Base-by-base conservation (phyloP, 352 stramenopile genomes). In the Phytopythium montanum region DNA sequence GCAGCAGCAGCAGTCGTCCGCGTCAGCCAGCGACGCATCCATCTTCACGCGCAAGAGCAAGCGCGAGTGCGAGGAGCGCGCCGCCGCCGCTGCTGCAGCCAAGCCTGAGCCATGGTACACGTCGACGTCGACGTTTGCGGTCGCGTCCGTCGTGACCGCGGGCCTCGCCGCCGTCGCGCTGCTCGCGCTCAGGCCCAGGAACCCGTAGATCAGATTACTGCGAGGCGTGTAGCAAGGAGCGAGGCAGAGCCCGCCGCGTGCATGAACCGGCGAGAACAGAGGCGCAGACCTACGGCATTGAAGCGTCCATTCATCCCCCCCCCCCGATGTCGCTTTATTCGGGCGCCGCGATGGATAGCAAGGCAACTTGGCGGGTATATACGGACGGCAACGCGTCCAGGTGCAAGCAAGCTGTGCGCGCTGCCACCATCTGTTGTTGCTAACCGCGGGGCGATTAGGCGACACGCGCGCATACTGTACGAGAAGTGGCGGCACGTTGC, bases 41-140 rank as follows among this genome's bases (percentile, higher is more conserved):
- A 88, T 92, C 73, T 92, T 90, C 68, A 88, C 76, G n/a, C 76
- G 75, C 56, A 85, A 82, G 67, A 75, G 60, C 51, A 92, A 88
- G 69, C 41, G 29, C 36, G 61, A 81, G 59, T 65, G 69, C 28
- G 56, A 75, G 62, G 56, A 76, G 61, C 49, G 38, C 7, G 19
- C 48, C 54, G 48, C 54, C 44, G 44, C 50, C 57, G 33, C 36
- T 28, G 60, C 42, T 18, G 51, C 51, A 13, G 48, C 60, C n/a
- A 39, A 46, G 14, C 31, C 36, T 1, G 73, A 76, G 31, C 68
- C 84, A 28, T 93, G 84, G 84, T 89, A 87, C 53, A 58, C 81
- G 55, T 89, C 77, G 28, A 65, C 73, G n/a, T 66, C 70, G 59
- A 74, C 70, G 16, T 50, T 94, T 49, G 80, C 81, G 12, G 80